Evolutionary conservation across 2,329 filamentous ascomycete genomes (phyloP), one percentile per base, ranked within the genome.

Genomic region (Aspergillus pseudoviridinutans): DNA sequence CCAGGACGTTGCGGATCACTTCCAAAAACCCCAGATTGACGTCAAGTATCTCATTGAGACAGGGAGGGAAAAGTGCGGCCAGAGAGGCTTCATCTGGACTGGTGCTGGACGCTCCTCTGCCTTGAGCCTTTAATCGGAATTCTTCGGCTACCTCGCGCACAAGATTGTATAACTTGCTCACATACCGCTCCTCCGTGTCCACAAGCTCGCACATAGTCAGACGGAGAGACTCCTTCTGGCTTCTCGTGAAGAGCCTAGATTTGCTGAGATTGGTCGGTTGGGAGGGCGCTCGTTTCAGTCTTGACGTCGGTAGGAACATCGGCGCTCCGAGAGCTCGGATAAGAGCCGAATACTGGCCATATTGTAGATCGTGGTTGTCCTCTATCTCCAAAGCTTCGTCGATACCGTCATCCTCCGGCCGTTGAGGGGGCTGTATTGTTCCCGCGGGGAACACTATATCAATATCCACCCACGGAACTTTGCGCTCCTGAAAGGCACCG

Each of bases 121-220:
- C 78, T 65, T 82, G 85, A 3, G 88, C 87, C 61, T 86, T 88
- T 52, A 87, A 79, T 32, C 90, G 86, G 66, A 95, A 92, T 60
- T 95, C 90, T 55, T 86, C 84, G 27, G 91, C 91, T 29, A 97
- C 86, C 58, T 88, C 85, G 61, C 89, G 86, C 46, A 96, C 89
- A 59, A 99, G 77, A 64, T 94, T 90, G 60, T 90, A 85, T 56
- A 99, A 77, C 73, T 97, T 97, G 66, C 84, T 82, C 46, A 99
- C 91, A 74, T 97, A 99, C 72, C 91, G 88, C 71, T 94, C 91
- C 73, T 99, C 94, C 0, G 94, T 99, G 67, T 96, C 90, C 35
- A 97, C 85, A 58, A 97, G 78, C 73, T 99, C 94, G 58, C 85
- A 87, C 81, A 99, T 87, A 73, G 96, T 93, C 74, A 92, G 88